Evolutionary conservation across 495 filamentous ascomycete species (phyloP), one percentile per base, ranked within the genome.

Genomic region (Penicillium mononematosum): DNA sequence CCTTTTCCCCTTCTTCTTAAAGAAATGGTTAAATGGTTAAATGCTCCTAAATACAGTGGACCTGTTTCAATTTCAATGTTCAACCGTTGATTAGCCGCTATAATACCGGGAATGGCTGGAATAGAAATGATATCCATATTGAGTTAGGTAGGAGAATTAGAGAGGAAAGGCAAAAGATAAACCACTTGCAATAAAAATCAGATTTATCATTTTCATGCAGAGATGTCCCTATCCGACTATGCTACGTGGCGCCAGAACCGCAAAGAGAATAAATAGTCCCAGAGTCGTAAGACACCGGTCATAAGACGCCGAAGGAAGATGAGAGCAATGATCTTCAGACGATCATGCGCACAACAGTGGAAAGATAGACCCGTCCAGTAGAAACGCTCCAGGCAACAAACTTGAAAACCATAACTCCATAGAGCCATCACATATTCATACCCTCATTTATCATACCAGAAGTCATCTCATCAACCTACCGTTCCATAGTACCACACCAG

Each of bases 401-500:
- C 11, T 25, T 32, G 19, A 41, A 50, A 31, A 31, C 16, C 36
- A 5, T 42, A 43, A 22, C 36, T 38, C 47, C 20, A 42, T 22
- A n/a, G 29, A 27, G 31, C 20, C 20, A 38, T 31, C 44, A n/a
- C 32, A 56, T 41, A 38, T 24, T 57, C 48, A 58, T 53, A 25
- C 24, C 29, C 16, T 46, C 46, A 55, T 45, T 45, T 43, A 47
- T 46, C 52, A 29, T 59, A 38, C n/a, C 19, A 9, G 24, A 11
- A n/a, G 24, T 12, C 34, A 29, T 22, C 14, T 8, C 42, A 12
- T 34, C 10, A 16, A 53, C 43, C 53, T 31, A 63, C 31, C 52
- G 61, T n/a, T 69, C 61, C 50, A 65, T 16, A 34, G 49, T 52
- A 4, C 64, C 59, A 17, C 41, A 62, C 61, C 49, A 62, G 20